Evolutionary conservation across 2,329 filamentous ascomycete genomes (phyloP).

Genomic region (Neopestalotiopsis sp.): DNA sequence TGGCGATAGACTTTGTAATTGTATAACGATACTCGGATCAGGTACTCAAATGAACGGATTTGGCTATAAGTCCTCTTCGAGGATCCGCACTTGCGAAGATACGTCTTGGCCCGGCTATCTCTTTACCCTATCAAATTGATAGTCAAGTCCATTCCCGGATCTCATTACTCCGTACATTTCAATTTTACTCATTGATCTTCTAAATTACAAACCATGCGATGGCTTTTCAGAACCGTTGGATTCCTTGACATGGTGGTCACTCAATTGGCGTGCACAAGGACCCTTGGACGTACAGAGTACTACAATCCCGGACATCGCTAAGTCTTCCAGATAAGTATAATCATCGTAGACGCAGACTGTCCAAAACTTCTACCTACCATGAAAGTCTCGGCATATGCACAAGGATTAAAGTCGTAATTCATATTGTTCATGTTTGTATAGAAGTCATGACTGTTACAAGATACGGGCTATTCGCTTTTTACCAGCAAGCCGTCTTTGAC

Average conservation of each 20-base stretch:
- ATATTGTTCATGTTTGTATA: background rate
- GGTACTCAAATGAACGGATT: background rate
- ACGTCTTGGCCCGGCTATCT: background rate
- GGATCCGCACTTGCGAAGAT: background rate
- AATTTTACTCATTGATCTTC: background rate
- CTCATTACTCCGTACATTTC: background rate
- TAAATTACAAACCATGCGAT: background rate
- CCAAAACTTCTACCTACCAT: no score
- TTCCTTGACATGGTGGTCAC: no score
- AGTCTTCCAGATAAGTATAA: no score
- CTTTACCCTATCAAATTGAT: background rate
- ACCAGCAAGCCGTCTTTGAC: background rate
- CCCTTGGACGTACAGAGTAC: no score
- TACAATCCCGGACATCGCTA: no score
- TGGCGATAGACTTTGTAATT: background rate
- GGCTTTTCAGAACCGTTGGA: no score
- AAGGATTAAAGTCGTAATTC: background rate
- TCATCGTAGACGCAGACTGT: no score
- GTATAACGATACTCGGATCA: background rate
- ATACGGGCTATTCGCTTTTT: background rate
- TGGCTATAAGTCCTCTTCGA: background rate
- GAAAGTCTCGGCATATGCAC: no score
- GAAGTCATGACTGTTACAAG: background rate
- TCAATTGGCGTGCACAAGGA: no score
- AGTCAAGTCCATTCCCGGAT: background rate